These are phyloP conservation scores for Zygnema cylindricum DNA, from an alignment of 139 green algal genomes.

Conservation along the genomic window DNA sequence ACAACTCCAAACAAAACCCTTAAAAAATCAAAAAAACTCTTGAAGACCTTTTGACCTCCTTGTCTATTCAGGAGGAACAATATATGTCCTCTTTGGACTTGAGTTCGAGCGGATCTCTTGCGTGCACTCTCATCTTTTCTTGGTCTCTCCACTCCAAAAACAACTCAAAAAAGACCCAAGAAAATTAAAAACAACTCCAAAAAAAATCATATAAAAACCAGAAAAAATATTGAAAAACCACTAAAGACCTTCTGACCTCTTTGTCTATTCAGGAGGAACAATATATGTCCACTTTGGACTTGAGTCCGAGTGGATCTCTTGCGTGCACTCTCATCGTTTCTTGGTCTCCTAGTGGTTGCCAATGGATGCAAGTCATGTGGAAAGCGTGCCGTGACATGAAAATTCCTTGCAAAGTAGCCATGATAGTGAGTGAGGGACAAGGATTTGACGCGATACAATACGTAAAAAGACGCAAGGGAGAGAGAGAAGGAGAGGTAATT, in stretches of 20 bases:
- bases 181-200: too few relatives aligned
- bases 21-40: too few relatives aligned
- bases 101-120: background rate
- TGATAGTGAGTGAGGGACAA: background rate
- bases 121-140: background rate
- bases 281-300: constrained; percentile 19
- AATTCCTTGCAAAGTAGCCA: background rate
- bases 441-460: background rate
- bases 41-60: too few relatives aligned
- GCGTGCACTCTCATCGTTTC: background rate
- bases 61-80: too few relatives aligned
- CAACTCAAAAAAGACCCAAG: too few relatives aligned
- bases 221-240: too few relatives aligned
- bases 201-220: too few relatives aligned
- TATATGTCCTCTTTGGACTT: constrained; percentile 19
- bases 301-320: background rate
- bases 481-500: background rate
- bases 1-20: too few relatives aligned
- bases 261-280: too few relatives aligned
- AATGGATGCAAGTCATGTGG: background rate
- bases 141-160: background rate
- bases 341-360: background rate
- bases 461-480: background rate
- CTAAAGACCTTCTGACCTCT: too few relatives aligned
- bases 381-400: background rate